phyloP scores from a whole-genome alignment of 192 early-diverging fungal genomes.

The Phlyctochytrium bullatum region DNA sequence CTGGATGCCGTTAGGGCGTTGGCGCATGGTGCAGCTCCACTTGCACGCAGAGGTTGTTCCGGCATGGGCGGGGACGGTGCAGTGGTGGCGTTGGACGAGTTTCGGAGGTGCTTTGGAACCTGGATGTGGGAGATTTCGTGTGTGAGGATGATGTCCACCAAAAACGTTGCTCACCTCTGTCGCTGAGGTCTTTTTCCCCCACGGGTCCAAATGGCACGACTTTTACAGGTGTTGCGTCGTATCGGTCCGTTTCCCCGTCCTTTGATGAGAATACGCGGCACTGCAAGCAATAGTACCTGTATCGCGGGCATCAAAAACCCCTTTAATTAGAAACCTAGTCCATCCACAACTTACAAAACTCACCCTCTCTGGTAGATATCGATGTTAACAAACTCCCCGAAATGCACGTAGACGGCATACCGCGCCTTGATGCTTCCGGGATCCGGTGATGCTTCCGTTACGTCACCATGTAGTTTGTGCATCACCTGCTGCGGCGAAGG shows the following conservation, averaged over 20 bases:
- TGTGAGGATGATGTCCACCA: too few species aligned
- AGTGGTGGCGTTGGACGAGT: background rate
- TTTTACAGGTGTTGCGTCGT: background rate
- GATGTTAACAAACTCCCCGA: slow-evolving; percentile 1
- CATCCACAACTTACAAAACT: too few species aligned
- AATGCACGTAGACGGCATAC: background rate
- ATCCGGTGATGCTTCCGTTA: background rate
- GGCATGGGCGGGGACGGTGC: background rate
- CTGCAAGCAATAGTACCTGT: background rate
- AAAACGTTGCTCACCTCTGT: too few species aligned
- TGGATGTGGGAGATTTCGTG: too few species aligned
- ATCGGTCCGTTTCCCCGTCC: background rate
- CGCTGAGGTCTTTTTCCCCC: too few species aligned
- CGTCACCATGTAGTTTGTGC: too few species aligned
- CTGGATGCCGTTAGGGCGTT: background rate
- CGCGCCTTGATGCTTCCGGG: background rate
- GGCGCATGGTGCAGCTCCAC: background rate
- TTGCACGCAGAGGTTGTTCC: background rate
- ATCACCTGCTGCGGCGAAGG: too few species aligned
- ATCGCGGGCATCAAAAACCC: too few species aligned
- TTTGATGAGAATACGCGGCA: background rate
- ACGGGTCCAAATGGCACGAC: background rate
- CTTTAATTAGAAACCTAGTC: too few species aligned
- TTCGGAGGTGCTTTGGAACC: background rate
- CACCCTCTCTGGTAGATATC: background rate